phyloP scores from a whole-genome alignment of 1,284 basidiomycete genomes.

The Ustilago trichophora region DNA sequence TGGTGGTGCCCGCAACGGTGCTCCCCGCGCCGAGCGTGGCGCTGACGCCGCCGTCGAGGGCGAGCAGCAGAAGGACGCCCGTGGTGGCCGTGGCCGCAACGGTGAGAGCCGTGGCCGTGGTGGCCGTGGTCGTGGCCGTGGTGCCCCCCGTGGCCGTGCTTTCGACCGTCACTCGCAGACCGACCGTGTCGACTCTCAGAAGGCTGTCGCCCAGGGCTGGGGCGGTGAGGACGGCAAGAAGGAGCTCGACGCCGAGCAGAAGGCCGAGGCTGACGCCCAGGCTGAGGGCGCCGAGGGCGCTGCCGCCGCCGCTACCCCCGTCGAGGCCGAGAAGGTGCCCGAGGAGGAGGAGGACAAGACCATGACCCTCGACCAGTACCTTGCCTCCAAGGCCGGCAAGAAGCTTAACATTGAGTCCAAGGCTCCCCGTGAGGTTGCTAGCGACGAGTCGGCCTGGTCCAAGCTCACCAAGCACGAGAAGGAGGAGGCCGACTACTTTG shows the following conservation, averaged over 20 bases:
- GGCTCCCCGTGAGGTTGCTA: constrained; percentile 47
- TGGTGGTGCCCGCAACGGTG: constrained; percentile 47
- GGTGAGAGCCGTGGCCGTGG: constrained; percentile 67
- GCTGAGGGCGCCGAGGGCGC: constrained; percentile 57
- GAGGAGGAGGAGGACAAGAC: constrained; percentile 94
- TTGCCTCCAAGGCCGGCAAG: constrained; percentile 74
- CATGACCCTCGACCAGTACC: constrained; percentile 80
- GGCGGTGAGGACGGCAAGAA: constrained; percentile 83
- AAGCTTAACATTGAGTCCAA: constrained; percentile 55
- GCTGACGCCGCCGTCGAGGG: constrained; percentile 44
- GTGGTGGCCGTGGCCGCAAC: constrained; percentile 34
- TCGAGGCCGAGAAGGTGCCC: constrained; percentile 56
- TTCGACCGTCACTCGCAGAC: constrained; percentile 85
- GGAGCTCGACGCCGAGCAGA: constrained; percentile 80
- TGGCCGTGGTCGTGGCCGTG: constrained; percentile 69
- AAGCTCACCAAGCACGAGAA: constrained; percentile 60
- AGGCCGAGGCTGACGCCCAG: constrained; percentile 69
- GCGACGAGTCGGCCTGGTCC: constrained; percentile 54
- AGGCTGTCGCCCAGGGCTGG: constrained; percentile 90
- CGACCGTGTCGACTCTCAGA: constrained; percentile 81
- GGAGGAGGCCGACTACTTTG: constrained; percentile 59
- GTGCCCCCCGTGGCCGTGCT: constrained; percentile 74
- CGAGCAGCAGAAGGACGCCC: constrained; percentile 46
- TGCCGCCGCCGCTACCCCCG: constrained; percentile 55
- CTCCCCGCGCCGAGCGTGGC: constrained; percentile 39